Percentiles rank a stretch among this genome's conserved stretches.
phyloP scores from a whole-genome alignment of 1,284 basidiomycete species.

The Naganishia sp. region DNA sequence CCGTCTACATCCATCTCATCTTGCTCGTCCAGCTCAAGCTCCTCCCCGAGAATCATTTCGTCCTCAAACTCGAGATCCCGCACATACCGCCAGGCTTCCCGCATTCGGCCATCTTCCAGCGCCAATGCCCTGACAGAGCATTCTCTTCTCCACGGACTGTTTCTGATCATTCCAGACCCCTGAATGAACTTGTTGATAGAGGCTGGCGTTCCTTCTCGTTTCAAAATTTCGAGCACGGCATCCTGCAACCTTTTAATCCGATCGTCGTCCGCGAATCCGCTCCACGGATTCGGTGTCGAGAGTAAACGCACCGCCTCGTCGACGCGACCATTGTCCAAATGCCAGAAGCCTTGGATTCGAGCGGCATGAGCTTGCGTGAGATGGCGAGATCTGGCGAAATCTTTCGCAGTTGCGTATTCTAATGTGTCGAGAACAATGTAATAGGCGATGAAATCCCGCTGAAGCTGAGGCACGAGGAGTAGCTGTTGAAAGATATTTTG shows the following conservation, averaged over 20 bases:
- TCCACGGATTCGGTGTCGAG: constrained; percentile 3
- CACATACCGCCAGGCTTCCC: constrained; percentile 22
- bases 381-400: constrained; percentile 2
- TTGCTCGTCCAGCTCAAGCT: constrained; percentile 20
- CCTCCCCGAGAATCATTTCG: constrained; percentile 12
- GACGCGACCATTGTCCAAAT: background rate
- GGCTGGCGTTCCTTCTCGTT: background rate
- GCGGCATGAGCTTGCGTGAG: background rate
- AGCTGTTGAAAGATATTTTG: background rate
- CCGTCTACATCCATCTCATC: constrained; percentile 24
- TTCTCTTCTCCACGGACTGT: constrained; percentile 8
- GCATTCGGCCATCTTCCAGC: constrained; percentile 5
- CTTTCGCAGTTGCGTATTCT: background rate
- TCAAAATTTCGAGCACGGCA: background rate
- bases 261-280: background rate
- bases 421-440: constrained; percentile 27
- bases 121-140: constrained; percentile 11
- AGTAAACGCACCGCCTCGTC: constrained; percentile 15
- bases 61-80: constrained; percentile 24
- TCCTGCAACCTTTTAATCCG: constrained; percentile 5
- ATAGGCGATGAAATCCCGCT: constrained; percentile 17
- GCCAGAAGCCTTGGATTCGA: constrained; percentile 20
- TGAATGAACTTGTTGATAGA: constrained; percentile 2
- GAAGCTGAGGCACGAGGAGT: background rate
- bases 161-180: constrained; percentile 2